phyloP scores from a whole-genome alignment of 352 stramenopile genomes.

The Phytophthora colocasiae region DNA sequence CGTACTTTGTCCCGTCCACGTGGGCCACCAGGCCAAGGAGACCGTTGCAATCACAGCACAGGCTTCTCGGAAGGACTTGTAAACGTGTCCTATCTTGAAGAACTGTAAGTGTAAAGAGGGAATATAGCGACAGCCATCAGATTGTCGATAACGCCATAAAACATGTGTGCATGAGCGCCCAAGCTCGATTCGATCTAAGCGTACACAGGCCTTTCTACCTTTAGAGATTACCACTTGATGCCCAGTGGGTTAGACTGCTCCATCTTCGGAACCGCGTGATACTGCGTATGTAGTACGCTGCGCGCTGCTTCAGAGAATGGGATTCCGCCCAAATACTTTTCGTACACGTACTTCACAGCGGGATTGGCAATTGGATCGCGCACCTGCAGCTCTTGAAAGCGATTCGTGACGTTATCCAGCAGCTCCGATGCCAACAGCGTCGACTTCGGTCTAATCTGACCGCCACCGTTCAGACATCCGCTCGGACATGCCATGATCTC shows the following conservation, averaged over 20 bases:
- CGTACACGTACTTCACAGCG: constrained; percentile 82
- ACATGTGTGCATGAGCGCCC: constrained; percentile 14
- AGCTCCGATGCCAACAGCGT: constrained; percentile 62
- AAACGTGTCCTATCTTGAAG: constrained; percentile 22
- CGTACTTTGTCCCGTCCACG: constrained; percentile 82
- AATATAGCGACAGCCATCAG: constrained; percentile 19
- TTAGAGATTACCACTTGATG: constrained; percentile 83
- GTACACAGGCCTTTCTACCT: constrained; percentile 15
- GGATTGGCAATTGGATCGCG: constrained; percentile 71
- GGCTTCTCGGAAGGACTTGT: constrained; percentile 48
- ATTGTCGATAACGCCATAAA: constrained; percentile 26
- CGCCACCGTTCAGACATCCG: constrained; percentile 97
- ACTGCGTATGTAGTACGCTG: constrained; percentile 75
- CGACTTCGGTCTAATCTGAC: constrained; percentile 89
- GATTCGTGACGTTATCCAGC: constrained; percentile 66
- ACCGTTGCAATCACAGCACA: constrained; percentile 69
- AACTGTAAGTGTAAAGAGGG: constrained; percentile 33
- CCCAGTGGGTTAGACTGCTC: constrained; percentile 85
- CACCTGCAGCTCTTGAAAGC: constrained; percentile 74
- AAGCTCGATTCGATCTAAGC: constrained; percentile 22
- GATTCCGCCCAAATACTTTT: constrained; percentile 75
- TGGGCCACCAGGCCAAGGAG: constrained; percentile 70
- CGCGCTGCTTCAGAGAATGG: constrained; percentile 80
- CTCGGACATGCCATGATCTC: constrained; percentile 99
- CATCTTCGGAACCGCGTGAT: constrained; percentile 87